Base-by-base conservation (phyloP, 768 basidiomycete species). In the Chalciporus piperatus region DNA sequence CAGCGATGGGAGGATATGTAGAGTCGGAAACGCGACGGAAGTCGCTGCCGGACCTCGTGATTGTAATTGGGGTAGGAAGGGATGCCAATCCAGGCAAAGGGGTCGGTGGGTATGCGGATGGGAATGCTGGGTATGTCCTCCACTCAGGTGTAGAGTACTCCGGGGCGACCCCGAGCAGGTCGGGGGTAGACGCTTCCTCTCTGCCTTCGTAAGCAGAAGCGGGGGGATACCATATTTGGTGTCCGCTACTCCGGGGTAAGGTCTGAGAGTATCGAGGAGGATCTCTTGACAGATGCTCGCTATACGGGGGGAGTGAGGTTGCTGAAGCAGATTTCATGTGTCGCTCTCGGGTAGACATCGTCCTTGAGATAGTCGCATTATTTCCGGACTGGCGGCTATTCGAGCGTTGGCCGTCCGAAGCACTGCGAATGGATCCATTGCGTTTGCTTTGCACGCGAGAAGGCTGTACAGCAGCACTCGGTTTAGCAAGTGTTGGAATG, bases 21-120 rank as follows among this genome's bases (percentile, higher is more conserved):
- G 52, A 12, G 43, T 49, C 45, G 19, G 52, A 51, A 52, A 50
- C 9, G 32, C 28, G 48, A 47, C 11, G 49, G 32, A 33, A 32
- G 22, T 53, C 45, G 19, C 19, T 22, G 32, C 50, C 45, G 20
- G 45, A 47, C 30, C 49, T 49, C 13, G 48, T 12, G 13, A 50
- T 27, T 10, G 45, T 51, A 16, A 57, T 45, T 17, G 50, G 62
- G 9, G 41, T 45, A 52, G 65, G 71, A 42, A 73, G 70, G 17
- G 62, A 65, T 22, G 72, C 59, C 3, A 74, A 66, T 16, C 68
- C 66, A 19, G 71, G 70, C n/a, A 81, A 58, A 11, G 86, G 87
- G 13, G 85, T 88, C 0, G 85, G 75, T 9, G 87, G 87, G 60
- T 90, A 90, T 30, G 88, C 88, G 5, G 88, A 82, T 27, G 88